Evolutionary conservation across 2,329 filamentous ascomycete genomes (phyloP), one percentile per base, ranked within the genome.

Genomic region (Fusarium longipes): DNA sequence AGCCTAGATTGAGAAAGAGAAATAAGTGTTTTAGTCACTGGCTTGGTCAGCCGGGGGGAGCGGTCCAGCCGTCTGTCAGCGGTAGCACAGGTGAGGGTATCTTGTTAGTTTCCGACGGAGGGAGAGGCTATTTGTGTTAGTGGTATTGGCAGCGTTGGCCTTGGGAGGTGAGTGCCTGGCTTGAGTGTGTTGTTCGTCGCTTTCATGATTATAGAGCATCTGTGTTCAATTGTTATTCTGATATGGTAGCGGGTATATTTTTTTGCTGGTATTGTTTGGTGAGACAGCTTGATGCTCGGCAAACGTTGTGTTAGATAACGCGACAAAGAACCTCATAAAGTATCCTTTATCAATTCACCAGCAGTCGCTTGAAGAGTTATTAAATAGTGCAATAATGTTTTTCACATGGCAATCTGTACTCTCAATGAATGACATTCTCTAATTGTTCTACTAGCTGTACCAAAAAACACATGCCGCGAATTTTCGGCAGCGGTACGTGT

Each of bases 51-150:
- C 44, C 27, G 33, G 51, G 20, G 20, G 17, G 5, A 6, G 12
- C 6, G 25, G n/a, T 27, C 17, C 6, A 43, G 36, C 58, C 58
- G 58, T n/a, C 60, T 63, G 44, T 63, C 44, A 51, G 57, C 50
- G 51, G 60, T 63, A 50, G 32, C 27, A 63, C 25, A 29, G 44
- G 51, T 58, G 33, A 39, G 17, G 35, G 40, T 47, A 18, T n/a
- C 12, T 11, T 5, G 17, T 58, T 63, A 63, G 60, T 33, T 45
- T 27, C 18, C 20, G 43, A 25, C 32, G 59, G 59, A 39, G 33
- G 10, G 8, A 3, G 6, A n/a, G 22, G 25, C 35, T 40, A 49
- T 6, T 29, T 36, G 12, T n/a, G 14, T 59, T 55, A 40, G 39
- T 25, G 24, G 4, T 29, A 20, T 32, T 35, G 40, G 6, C 24